These are phyloP conservation scores for Apophysomyces sp. DNA, from an alignment of 371 early-diverging fungal genomes.

Conservation along the genomic window DNA sequence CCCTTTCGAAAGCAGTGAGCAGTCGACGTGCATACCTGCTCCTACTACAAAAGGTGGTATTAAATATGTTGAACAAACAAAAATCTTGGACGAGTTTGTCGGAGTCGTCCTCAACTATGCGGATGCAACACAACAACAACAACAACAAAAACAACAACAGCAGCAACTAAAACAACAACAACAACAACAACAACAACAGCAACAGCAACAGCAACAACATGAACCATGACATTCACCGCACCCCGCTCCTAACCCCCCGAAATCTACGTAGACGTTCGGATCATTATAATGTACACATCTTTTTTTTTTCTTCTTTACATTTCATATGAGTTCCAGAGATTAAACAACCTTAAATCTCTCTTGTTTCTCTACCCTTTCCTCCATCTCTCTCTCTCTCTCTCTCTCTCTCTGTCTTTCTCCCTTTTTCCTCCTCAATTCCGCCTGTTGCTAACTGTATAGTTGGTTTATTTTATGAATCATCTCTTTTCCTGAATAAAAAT, in stretches of 20 bases:
- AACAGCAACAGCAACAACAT: slow-evolving; percentile 1
- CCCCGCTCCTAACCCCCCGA: background rate
- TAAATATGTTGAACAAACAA: slow-evolving; percentile 22
- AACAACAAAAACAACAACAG: background rate
- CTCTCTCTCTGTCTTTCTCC: slow-evolving; percentile 3
- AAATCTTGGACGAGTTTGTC: slow-evolving; percentile 26
- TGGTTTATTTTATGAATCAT: background rate
- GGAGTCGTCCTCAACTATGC: slow-evolving; percentile 28
- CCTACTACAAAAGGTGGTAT: slow-evolving; percentile 4
- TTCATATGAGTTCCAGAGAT: background rate
- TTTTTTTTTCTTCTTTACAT: background rate
- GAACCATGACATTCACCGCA: background rate
- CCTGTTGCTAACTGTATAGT: background rate
- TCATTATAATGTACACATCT: slow-evolving; percentile 11
- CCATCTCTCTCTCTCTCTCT: background rate
- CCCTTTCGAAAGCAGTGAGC: slow-evolving; percentile 1
- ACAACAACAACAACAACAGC: background rate
- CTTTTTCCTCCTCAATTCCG: background rate
- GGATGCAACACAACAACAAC: slow-evolving; percentile 5
- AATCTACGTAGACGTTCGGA: slow-evolving; percentile 4
- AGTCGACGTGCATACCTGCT: slow-evolving; percentile 1
- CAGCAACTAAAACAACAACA: background rate
- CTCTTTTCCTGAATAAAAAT: background rate
- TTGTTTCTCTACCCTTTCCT: background rate
- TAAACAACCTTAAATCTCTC: background rate